Evolutionary conservation across 352 stramenopile species (phyloP).

Genomic region (Phytophthora megakarya): DNA sequence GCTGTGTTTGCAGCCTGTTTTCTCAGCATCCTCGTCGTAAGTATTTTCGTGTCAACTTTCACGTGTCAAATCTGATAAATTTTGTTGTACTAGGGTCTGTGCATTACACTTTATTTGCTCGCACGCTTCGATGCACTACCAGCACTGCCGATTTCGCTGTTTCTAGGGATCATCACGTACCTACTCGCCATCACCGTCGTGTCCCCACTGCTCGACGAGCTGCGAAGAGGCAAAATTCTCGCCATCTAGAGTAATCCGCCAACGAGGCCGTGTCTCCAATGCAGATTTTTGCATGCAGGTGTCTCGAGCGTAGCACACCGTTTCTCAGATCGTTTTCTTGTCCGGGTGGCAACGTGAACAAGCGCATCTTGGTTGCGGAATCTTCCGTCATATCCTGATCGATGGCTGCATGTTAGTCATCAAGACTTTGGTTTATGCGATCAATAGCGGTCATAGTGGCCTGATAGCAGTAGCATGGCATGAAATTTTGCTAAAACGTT

Average conservation of each 20-base stretch:
- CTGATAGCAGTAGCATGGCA: no score
- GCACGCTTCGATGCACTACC: conserved; percentile 93
- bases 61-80: conserved; percentile 1
- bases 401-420: conserved; percentile 15
- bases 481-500: no score
- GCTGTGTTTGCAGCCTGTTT: conserved; percentile 92
- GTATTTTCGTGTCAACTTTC: conserved; percentile 20
- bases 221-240: conserved; percentile 28
- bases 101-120: conserved; percentile 93
- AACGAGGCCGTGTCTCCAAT: conserved; percentile 1
- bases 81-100: conserved; percentile 61
- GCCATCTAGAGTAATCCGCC: conserved; percentile 15
- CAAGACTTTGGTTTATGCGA: neutral
- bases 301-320: conserved; percentile 1
- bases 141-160: conserved; percentile 96
- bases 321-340: conserved; percentile 28
- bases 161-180: conserved; percentile 70
- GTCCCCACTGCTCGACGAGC: conserved; percentile 41
- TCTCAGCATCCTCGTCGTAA: conserved; percentile 89
- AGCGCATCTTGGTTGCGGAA: conserved; percentile 13
- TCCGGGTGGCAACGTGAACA: conserved; percentile 10
- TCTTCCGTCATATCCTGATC: conserved; percentile 10
- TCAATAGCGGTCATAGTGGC: conserved; percentile 1
- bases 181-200: conserved; percentile 43
- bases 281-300: conserved; percentile 1